Conservation (phyloP, 345 rosid species). For the Bruguiera sexangula region DNA sequence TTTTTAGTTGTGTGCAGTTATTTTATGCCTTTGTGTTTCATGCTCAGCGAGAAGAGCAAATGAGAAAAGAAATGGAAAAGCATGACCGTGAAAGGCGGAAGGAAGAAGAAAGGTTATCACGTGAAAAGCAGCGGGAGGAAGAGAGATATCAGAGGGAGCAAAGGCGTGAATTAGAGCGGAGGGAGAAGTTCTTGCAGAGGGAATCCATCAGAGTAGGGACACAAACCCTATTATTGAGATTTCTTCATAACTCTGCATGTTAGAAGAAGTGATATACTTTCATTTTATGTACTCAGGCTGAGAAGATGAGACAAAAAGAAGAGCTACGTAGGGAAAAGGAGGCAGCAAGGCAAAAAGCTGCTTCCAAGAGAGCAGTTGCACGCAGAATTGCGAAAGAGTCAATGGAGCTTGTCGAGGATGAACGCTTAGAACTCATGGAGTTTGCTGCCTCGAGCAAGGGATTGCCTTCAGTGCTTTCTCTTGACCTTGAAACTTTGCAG, state of each 20-base stretch:
- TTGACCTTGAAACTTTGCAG: constrained; percentile 70
- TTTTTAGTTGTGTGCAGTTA: constrained; percentile 7
- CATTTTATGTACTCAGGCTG: constrained; percentile 46
- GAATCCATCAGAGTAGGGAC: constrained; percentile 70
- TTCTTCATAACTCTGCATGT: not conserved
- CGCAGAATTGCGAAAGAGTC: constrained; percentile 89
- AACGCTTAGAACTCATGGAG: constrained; percentile 91
- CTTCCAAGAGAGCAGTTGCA: constrained; percentile 82
- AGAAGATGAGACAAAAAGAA: constrained; percentile 79
- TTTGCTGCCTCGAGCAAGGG: constrained; percentile 65
- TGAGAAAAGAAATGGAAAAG: constrained; percentile 82
- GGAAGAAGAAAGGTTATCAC: constrained; percentile 84
- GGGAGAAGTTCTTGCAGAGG: constrained; percentile 81
- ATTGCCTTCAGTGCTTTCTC: constrained; percentile 57
- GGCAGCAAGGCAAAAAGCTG: constrained; percentile 82
- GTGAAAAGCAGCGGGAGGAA: constrained; percentile 89
- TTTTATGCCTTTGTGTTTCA: constrained; percentile 6
- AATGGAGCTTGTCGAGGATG: constrained; percentile 78
- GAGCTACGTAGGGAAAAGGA: constrained; percentile 75
- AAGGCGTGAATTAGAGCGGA: constrained; percentile 80
- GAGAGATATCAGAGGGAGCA: constrained; percentile 78
- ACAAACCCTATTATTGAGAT: not conserved
- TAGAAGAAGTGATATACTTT: not conserved
- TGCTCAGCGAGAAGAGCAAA: constrained; percentile 73
- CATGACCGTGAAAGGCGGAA: constrained; percentile 86